Evolutionary conservation across 306 rosid genomes (phyloP), one percentile per base, ranked within the genome.

Genomic region (Boehmeria nivea): DNA sequence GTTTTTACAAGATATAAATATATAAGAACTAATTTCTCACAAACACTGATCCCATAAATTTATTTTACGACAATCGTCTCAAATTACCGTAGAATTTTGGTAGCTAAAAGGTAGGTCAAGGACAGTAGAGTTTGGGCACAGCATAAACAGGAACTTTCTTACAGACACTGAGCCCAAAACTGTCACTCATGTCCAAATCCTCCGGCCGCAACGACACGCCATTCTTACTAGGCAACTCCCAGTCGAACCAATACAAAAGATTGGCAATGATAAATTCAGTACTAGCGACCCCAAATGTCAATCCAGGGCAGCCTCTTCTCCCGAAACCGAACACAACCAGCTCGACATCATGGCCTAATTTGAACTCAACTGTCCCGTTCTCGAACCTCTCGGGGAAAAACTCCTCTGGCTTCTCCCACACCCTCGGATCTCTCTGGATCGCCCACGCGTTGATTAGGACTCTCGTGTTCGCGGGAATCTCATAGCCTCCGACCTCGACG

Each of bases 221-320:
- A 12, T 16, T 25, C 8, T 24, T 25, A 25, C 18, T 18, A 19
- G 59, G 60, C 12, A 69, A 39, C 53, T 66, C 51, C 86, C 83
- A 80, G 14, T 80, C 72, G 8, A 76, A 76, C 72, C 69, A 68
- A 18, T 54, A 60, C 9, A 76, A 38, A 57, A 82, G 65, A 43
- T 59, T 50, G 11, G 72, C 53, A 12, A 67, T n/a, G 14, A 49
- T 40, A 47, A 15, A 47, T 34, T 72, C 67, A 34, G 26, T 19
- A 2, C 39, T 17, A 39, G 39, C 25, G 15, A 66, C 3, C 14
- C 27, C 69, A 39, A 66, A 72, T 9, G 44, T 9, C 17, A 60
- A 22, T n/a, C 68, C 77, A 7, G 68, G 72, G 33, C 72, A 72
- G 14, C 66, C 62, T 19, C 54, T 65, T 53, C 72, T 59, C 9